Percentiles rank a stretch among this genome's conserved stretches.
Conservation (phyloP, 768 basidiomycete genomes). For the Gymnopilus junonius region DNA sequence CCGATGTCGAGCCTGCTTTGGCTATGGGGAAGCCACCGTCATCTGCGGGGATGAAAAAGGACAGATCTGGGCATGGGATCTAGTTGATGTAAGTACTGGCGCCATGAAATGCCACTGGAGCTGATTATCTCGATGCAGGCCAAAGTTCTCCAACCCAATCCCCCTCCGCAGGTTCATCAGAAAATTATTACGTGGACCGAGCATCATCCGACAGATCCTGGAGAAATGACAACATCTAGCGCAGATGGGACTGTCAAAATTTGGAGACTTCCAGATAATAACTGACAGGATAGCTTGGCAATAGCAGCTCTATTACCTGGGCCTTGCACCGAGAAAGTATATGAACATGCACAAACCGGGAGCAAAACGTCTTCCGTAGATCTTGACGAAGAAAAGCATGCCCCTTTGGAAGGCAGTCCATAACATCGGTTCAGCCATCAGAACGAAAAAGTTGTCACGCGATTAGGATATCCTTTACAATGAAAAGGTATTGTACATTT, state of each 20-base stretch:
- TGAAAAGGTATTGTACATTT: conserved; percentile 19
- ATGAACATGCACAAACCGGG: neutral
- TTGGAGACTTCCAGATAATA: conserved; percentile 61
- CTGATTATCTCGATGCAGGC: conserved; percentile 54
- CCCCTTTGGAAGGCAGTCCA: neutral
- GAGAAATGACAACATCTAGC: conserved; percentile 88
- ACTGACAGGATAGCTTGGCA: conserved; percentile 1
- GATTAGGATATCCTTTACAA: neutral
- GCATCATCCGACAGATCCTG: conserved; percentile 80
- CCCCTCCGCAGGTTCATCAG: conserved; percentile 78
- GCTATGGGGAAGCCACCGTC: conserved; percentile 80
- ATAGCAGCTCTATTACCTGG: neutral
- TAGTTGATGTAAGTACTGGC: conserved; percentile 70
- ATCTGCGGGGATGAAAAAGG: conserved; percentile 93
- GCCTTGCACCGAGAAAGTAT: neutral
- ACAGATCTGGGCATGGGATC: conserved; percentile 89
- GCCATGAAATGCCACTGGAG: conserved; percentile 4
- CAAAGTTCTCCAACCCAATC: conserved; percentile 67
- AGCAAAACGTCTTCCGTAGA: neutral
- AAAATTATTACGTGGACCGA: conserved; percentile 93
- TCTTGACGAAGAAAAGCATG: neutral
- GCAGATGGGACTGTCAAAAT: conserved; percentile 92
- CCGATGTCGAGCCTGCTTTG: conserved; percentile 81
- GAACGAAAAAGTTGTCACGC: neutral
- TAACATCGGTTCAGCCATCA: neutral